Conservation (phyloP, 768 basidiomycete genomes). For the Tulasnella sp. region DNA sequence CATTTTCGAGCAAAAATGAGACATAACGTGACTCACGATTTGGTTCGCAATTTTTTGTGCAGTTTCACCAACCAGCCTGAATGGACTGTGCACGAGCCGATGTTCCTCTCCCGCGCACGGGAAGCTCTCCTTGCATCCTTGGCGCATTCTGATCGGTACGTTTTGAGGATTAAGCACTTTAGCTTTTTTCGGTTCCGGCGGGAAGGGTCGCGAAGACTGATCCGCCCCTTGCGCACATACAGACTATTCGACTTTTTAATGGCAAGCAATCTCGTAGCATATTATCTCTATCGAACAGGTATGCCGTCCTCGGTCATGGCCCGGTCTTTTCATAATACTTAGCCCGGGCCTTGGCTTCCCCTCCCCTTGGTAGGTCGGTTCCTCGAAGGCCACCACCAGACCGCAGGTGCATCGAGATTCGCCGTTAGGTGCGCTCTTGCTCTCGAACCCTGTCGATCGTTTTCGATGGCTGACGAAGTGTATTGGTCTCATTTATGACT, state of each 20-base stretch:
- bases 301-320: not conserved
- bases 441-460: not conserved
- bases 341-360: not conserved
- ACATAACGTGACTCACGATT: not conserved
- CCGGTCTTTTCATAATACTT: not conserved
- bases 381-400: conserved; percentile 20
- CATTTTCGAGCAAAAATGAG: not conserved
- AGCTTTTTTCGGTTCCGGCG: not conserved
- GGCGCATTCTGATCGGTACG: conserved; percentile 18
- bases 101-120: conserved; percentile 15
- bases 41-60: not conserved
- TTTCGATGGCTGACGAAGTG: not conserved
- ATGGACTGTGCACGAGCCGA: conserved; percentile 16
- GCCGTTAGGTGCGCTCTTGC: conserved; percentile 9
- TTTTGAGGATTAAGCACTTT: not conserved
- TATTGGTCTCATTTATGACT: not conserved
- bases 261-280: conserved; percentile 16
- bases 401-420: conserved; percentile 17
- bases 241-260: conserved; percentile 17
- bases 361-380: not conserved
- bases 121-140: conserved; percentile 13
- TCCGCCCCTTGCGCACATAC: not conserved
- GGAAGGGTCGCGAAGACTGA: not conserved
- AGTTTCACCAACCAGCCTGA: conserved; percentile 9
- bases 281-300: conserved; percentile 20